Evolutionary conservation across 139 green algal genomes (phyloP), one percentile per base, ranked within the genome.

Genomic region (Tetratostichococcus sp.): DNA sequence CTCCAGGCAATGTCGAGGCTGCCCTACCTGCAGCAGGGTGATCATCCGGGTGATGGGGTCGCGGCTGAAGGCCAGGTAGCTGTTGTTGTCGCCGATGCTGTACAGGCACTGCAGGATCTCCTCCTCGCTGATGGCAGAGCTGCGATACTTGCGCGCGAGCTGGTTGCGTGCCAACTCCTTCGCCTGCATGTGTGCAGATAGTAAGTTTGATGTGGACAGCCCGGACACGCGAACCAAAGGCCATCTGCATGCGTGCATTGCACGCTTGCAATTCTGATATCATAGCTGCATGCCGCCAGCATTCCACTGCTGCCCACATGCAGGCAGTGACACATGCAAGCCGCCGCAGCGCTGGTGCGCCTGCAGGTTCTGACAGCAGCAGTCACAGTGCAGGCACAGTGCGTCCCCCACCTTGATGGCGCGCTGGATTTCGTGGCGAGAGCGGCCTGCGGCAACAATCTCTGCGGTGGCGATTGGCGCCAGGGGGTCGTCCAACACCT

Each of bases 11-110:
- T n/a, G n/a, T n/a, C n/a, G n/a, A n/a, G n/a, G n/a, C n/a, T n/a
- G n/a, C n/a, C 50, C 4, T 62, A 39, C 67, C 4, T 75, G 30
- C 66, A 94, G 78, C 74, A 85, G 90, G 2, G 26, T 67, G 21
- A 94, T 88, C 83, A 92, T 90, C 67, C 83, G 77, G 78, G 94
- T 91, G 0, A 95, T 82, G 25, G 93, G 93, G 83, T 95, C 73
- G 26, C 90, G 83, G 84, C 97, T 97, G 83, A 95, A 97, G 0
- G 92, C 77, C 75, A 97, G 88, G 88, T 90, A 98, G 28, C 81
- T 84, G 88, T 97, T 97, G 88, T 97, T 96, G 86, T 98, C 94
- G 30, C 76, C 79, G 69, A 97, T 89, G 73, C 84, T 92, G 89
- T 98, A 97, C 22, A 98, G 80, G 81, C 86, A 93, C 32, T 72